phyloP scores from a whole-genome alignment of 106 monocot species.

The Chionographis japonica region DNA sequence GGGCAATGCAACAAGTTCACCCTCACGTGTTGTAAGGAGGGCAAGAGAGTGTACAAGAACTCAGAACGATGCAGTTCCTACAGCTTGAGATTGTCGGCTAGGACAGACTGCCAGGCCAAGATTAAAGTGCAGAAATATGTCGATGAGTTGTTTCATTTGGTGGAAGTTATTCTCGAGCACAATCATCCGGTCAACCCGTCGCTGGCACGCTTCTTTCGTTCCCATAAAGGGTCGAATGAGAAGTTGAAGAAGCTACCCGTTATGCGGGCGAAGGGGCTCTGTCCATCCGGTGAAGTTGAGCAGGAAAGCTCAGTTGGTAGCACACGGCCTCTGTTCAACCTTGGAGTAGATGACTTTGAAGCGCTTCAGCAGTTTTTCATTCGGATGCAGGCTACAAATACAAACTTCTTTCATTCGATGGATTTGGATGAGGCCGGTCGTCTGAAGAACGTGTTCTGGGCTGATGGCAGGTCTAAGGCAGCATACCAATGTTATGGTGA shows the following conservation, averaged over 20 bases:
- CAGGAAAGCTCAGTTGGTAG: conserved; percentile 16
- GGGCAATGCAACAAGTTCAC: conserved; percentile 47
- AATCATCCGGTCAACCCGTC: conserved; percentile 52
- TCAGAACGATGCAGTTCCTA: conserved; percentile 42
- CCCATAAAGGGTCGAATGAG: conserved; percentile 36
- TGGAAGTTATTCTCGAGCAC: conserved; percentile 46
- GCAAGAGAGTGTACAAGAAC: conserved; percentile 46
- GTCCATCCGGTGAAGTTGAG: conserved; percentile 21
- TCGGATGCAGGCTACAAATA: conserved; percentile 26
- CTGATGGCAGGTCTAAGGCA: conserved; percentile 34
- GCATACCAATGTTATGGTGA: conserved; percentile 41
- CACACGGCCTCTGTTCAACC: conserved; percentile 8
- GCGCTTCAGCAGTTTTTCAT: conserved; percentile 34
- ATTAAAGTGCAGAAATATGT: conserved; percentile 40
- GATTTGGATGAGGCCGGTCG: conserved; percentile 32
- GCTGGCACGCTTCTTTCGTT: conserved; percentile 42
- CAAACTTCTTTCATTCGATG: conserved; percentile 50
- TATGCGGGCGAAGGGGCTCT: conserved; percentile 24
- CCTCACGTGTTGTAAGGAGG: conserved; percentile 52
- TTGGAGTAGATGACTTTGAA: conserved; percentile 23
- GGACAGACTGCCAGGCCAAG: conserved; percentile 45
- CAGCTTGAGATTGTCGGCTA: conserved; percentile 36
- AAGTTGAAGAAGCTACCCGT: conserved; percentile 28
- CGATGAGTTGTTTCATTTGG: conserved; percentile 47
- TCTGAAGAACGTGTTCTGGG: conserved; percentile 45